Percentiles rank a stretch among this genome's conserved stretches.
These are phyloP conservation scores for Parachlorella kessleri DNA, from an alignment of 139 green algal species.

Conservation along the genomic window DNA sequence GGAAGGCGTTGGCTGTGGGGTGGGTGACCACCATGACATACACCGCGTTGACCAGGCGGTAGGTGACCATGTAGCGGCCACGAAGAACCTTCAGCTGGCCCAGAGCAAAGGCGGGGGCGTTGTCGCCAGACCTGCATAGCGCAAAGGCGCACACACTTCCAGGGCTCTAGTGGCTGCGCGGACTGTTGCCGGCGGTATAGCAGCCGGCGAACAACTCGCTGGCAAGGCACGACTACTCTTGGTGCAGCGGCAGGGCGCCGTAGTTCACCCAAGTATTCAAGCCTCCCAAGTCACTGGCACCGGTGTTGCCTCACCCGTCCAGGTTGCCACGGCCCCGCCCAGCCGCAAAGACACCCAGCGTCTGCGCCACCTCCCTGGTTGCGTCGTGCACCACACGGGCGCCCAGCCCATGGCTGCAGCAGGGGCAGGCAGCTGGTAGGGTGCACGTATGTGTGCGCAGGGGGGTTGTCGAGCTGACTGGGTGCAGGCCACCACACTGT, in stretches of 20 bases:
- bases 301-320: constrained; percentile 35
- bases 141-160: neutral
- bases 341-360: constrained; percentile 33
- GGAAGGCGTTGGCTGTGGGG: constrained; percentile 39
- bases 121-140: constrained; percentile 45
- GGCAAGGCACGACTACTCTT: no score
- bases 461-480: no score
- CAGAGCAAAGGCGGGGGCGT: constrained; percentile 37
- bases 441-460: no score
- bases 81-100: constrained; percentile 35
- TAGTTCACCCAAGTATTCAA: no score
- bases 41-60: constrained; percentile 47
- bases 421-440: neutral
- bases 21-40: constrained; percentile 44
- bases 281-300: no score
- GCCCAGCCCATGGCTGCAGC: constrained; percentile 31
- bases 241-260: no score
- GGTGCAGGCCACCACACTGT: no score
- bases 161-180: neutral
- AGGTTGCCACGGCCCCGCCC: constrained; percentile 17
- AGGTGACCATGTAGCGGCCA: constrained; percentile 44
- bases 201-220: no score
- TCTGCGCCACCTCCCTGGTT: constrained; percentile 22
- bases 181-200: no score
- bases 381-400: constrained; percentile 36